These are phyloP conservation scores for Didymella lethalis DNA, from an alignment of 2,329 filamentous ascomycete species.

Conservation along the genomic window DNA sequence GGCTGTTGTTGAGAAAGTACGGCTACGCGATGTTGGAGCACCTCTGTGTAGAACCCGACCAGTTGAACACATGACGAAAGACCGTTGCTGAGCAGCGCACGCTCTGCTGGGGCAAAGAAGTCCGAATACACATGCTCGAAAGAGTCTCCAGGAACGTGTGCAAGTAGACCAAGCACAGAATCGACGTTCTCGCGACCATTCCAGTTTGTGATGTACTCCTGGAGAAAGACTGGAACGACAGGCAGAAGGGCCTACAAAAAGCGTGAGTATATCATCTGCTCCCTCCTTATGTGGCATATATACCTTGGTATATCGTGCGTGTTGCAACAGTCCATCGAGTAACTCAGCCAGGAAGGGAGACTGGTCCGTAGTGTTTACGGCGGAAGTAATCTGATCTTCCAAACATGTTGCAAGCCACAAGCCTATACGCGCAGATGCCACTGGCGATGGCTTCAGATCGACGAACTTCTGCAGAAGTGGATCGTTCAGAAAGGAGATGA, in stretches of 20 bases:
- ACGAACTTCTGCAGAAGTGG: slow-evolving; percentile 79
- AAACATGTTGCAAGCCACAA: slow-evolving; percentile 51
- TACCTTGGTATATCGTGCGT: slow-evolving; percentile 50
- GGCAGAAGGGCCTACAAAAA: slow-evolving; percentile 42
- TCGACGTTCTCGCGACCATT: slow-evolving; percentile 45
- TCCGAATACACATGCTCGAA: slow-evolving; percentile 58
- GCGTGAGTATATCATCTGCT: neutral
- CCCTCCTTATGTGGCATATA: neutral
- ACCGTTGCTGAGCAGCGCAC: slow-evolving; percentile 48
- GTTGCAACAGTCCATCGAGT: slow-evolving; percentile 43
- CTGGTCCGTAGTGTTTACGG: slow-evolving; percentile 26
- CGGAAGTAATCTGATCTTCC: slow-evolving; percentile 45
- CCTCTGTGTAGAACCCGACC: slow-evolving; percentile 70
- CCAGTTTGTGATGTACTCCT: slow-evolving; percentile 49
- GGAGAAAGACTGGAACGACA: slow-evolving; percentile 44
- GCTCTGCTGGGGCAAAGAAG: slow-evolving; percentile 54
- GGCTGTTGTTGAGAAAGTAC: slow-evolving; percentile 40
- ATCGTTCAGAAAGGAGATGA: slow-evolving; percentile 78
- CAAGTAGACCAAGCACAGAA: slow-evolving; percentile 62
- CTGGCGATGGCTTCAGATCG: slow-evolving; percentile 57
- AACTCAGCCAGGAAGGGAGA: slow-evolving; percentile 40
- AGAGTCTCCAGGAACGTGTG: slow-evolving; percentile 53
- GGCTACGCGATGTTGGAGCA: slow-evolving; percentile 66
- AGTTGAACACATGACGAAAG: slow-evolving; percentile 65
- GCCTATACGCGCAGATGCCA: slow-evolving; percentile 40